These are phyloP conservation scores for Zoysia japonica DNA, from an alignment of 176 grass and related monocot genomes.

Conservation along the genomic window DNA sequence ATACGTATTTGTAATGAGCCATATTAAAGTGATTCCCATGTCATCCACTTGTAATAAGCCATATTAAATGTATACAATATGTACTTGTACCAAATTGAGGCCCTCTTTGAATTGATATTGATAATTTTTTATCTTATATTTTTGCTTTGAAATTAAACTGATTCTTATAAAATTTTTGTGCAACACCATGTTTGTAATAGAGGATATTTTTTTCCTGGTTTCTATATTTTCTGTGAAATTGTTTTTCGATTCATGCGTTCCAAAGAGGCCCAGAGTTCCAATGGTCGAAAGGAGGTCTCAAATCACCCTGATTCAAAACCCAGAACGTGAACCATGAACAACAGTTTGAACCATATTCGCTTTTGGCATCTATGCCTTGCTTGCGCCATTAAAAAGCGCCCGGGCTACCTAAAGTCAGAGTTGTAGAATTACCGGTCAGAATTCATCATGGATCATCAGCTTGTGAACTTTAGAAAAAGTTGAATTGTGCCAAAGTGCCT, in stretches of 20 bases:
- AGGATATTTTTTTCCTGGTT: too few relatives aligned
- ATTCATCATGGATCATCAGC: background rate
- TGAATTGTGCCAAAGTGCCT: background rate
- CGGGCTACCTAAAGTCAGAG: background rate
- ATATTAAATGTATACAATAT: background rate
- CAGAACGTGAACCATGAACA: background rate
- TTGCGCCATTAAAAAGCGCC: background rate
- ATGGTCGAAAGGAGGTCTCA: too few relatives aligned
- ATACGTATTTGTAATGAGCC: too few relatives aligned
- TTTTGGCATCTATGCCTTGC: slow-evolving; percentile 31
- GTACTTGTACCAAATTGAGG: background rate
- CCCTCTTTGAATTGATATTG: too few relatives aligned
- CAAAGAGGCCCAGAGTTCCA: too few relatives aligned
- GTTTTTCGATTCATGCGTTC: too few relatives aligned
- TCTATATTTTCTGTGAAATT: too few relatives aligned
- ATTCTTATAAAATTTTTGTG: too few relatives aligned
- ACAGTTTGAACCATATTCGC: background rate
- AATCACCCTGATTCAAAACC: background rate
- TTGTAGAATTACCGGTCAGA: background rate
- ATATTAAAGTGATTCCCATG: background rate
- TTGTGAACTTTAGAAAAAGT: slow-evolving; percentile 16
- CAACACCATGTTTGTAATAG: too few relatives aligned
- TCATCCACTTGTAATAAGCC: background rate
- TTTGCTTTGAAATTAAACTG: too few relatives aligned
- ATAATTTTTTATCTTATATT: too few relatives aligned